Evolutionary conservation across 805 yeast species (phyloP), one percentile per base, ranked within the genome.

Genomic region (Torulaspora franciscae): DNA sequence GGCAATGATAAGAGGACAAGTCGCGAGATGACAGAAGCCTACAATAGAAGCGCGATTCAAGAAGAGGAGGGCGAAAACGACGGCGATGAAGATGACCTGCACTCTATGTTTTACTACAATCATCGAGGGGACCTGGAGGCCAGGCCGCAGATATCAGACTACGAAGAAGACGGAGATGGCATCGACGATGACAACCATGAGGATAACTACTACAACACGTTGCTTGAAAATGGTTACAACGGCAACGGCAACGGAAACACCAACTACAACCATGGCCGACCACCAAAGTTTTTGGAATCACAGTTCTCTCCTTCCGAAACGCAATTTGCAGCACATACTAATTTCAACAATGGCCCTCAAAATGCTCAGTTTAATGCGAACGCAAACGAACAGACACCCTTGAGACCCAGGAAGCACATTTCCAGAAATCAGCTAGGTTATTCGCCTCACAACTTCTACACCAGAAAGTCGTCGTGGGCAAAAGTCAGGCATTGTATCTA

Each of bases 361-460:
- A 33, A 34, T 32, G 13, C 42, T 6, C 34, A 38, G 39, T 8
- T 23, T 13, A 39, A 25, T 19, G 14, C 47, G 11, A 43, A 33
- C 32, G 30, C 51, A 28, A 52, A 43, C 45, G 63, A 62, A 48
- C 46, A 46, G 29, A 43, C 66, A 28, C 56, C 55, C n/a, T 33
- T 58, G 46, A 30, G 44, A 43, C 49, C 15, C 53, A 36, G 35
- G 40, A 47, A 50, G 29, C 58, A 44, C 9, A 49, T 42, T 24
- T 46, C 58, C 2, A 45, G 47, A 26, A 45, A 45, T 35, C 51
- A 45, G 30, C 33, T 50, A 10, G 62, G 66, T 22, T 71, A 72
- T 43, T 74, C 79, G 0, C 80, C 81, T 0, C 80, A 76, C 57
- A 72, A 76, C 49, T 76, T 69, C 42, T 65, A 62, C 46, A 67